A percentile compares a stretch with the other conserved stretches of the same genome.
phyloP scores from a whole-genome alignment of 2,329 filamentous ascomycete genomes.

The Fusarium cyanostomum region DNA sequence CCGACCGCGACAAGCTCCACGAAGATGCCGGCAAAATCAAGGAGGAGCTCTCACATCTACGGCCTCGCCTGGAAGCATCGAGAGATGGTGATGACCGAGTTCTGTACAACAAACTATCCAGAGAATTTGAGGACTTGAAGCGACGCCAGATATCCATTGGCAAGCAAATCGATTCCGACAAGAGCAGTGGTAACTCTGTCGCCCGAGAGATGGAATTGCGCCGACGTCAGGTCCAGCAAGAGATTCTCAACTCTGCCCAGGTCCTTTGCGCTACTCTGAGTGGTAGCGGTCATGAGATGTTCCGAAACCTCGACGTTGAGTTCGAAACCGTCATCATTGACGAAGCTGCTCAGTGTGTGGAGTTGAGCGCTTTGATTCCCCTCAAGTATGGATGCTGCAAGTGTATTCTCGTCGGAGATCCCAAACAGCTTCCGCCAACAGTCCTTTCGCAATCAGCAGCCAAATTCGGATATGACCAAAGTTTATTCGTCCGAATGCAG shows the following conservation, averaged over 20 bases:
- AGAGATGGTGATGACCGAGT: conserved; percentile 63
- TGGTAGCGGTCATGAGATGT: conserved; percentile 96
- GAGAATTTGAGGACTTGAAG: conserved; percentile 81
- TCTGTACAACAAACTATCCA: conserved; percentile 67
- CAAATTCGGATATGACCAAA: conserved; percentile 94
- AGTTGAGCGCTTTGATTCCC: conserved; percentile 94
- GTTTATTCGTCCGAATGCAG: conserved; percentile 98
- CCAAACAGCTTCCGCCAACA: conserved; percentile 95
- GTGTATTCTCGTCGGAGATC: conserved; percentile 96
- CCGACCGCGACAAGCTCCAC: conserved; percentile 67
- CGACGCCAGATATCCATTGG: conserved; percentile 78
- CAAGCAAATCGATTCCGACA: conserved; percentile 84
- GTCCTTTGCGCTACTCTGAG: conserved; percentile 95
- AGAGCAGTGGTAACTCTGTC: conserved; percentile 84
- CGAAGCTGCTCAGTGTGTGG: conserved; percentile 97
- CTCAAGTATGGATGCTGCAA: conserved; percentile 97
- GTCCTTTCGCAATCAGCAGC: conserved; percentile 94
- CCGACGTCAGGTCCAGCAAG: conserved; percentile 84
- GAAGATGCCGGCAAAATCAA: conserved; percentile 77
- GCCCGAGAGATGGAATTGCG: conserved; percentile 88
- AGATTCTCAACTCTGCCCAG: conserved; percentile 89
- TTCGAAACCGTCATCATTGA: conserved; percentile 99
- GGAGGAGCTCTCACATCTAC: conserved; percentile 74
- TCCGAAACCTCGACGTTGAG: conserved; percentile 91
- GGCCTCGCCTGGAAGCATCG: conserved; percentile 75